Base-by-base conservation (phyloP, 352 stramenopile genomes). In the Phytophthora tubulina region DNA sequence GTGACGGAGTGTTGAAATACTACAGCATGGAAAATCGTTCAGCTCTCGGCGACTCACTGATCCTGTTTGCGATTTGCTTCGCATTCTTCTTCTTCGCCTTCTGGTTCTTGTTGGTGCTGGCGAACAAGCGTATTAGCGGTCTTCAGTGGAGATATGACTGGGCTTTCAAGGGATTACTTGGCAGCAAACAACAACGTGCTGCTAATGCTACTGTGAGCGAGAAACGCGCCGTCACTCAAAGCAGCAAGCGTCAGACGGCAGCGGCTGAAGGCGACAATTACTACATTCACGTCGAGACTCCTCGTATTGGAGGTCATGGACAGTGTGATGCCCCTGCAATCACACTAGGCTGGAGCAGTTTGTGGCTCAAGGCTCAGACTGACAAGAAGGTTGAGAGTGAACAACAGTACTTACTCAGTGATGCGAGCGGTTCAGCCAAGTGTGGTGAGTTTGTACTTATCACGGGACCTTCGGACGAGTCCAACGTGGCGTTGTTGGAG, bases 1-100 rank as follows among this genome's bases (percentile, higher is more conserved):
- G 84, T 0, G 55, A 75, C 1, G 58, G 71, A 2, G 82, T 92
- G 21, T 62, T 92, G 5, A 66, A 74, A 44, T 83, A 81, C 61
- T 84, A 89, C 61, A 81, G 72, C 39, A 79, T 86, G 72, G 59
- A 75, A 15, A 70, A 69, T 14, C 73, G 70, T 2, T 87, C 81
- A 6, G 76, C 65, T 0, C 38, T 84, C 8, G 69, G 56, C 2
- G 75, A 88, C 41, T 70, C 66, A 10, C 33, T 86, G 5, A 68
- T 88, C 15, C 55, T 89, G 9, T 31, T 91, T 0, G 67, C 21
- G 1, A 77, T 89, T 54, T 79, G 72, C 46, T 52, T 82, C 4
- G 55, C 51, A 5, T 59, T 87, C 21, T 83, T 82, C 46, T 70
- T 82, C 46, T 36, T 80, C 7, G 73, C 73, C 0, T 77, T 84